Base-by-base conservation (phyloP, 352 stramenopile genomes). In the Phytophthora podocarpi region DNA sequence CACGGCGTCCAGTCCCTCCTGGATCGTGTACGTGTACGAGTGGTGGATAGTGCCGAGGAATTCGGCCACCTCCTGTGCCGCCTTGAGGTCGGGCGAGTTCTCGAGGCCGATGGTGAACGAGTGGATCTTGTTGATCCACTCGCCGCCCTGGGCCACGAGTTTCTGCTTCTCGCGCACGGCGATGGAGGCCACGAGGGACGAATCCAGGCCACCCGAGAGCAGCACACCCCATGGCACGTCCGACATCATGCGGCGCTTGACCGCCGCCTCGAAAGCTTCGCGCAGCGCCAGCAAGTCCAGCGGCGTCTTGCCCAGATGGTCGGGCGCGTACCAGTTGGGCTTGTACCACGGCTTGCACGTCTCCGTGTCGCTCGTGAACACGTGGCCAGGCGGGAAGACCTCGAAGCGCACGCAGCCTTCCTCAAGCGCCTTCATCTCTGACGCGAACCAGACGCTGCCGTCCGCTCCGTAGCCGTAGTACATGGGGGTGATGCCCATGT, bases 211-310 rank as follows among this genome's bases (percentile, higher is more conserved):
- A 46, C 97, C 97, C 9, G 91, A 98, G 15, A 99, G 91, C 57
- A 99, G 76, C 30, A 99, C 97, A 52, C 97, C 97, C 97, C 97
- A 99, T 26, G 97, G 97, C 24, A 99, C 97, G 64, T 99, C 97
- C 11, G 95, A 97, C 97, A 99, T 99, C 96, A 99, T 99, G 50
- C 97, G 89, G 47, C 96, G 83, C 62, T 91, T 97, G 18, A 99
- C 97, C 5, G 97, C 80, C 31, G 87, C 87, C 68, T 98, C 95
- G 67, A 99, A 99, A 11, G 92, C 80, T 30, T 91, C 63, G 21
- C 96, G 86, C 13, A 99, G 78, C 51, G 81, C 65, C 26, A 40
- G 64, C 6, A 96, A 72, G 59, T 97, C 86, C 18, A 94, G 63
- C 20, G 76, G 79, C 21, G 60, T 79, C 45, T 62, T 66, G 47